Conservation (phyloP, 2,329 filamentous ascomycete genomes). For the Pyrenochaeta sp. region DNA sequence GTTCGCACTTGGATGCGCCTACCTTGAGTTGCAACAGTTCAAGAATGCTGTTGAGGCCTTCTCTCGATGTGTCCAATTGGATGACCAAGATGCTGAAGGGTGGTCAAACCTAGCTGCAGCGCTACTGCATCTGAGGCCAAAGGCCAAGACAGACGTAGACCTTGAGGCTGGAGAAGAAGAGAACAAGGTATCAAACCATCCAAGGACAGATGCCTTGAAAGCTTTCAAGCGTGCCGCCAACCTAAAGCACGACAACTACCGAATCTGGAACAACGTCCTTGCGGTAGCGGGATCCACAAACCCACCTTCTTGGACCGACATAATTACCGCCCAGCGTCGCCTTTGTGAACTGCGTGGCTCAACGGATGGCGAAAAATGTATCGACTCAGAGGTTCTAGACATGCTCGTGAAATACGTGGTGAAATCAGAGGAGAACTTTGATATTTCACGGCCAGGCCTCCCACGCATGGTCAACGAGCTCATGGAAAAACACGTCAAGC, state of each 20-base stretch:
- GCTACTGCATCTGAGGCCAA: slow-evolving; percentile 72
- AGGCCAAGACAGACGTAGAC: slow-evolving; percentile 43
- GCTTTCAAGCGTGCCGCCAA: slow-evolving; percentile 88
- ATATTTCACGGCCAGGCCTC: slow-evolving; percentile 55
- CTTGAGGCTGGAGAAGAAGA: slow-evolving; percentile 49
- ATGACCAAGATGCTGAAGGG: slow-evolving; percentile 87
- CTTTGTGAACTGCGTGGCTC: slow-evolving; percentile 76
- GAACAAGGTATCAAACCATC: slow-evolving; percentile 42
- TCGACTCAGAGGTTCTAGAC: slow-evolving; percentile 77
- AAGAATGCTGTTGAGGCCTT: slow-evolving; percentile 84
- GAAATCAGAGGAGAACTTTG: slow-evolving; percentile 47
- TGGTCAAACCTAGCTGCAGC: slow-evolving; percentile 95
- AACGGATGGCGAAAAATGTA: slow-evolving; percentile 73
- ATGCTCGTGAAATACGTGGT: slow-evolving; percentile 76
- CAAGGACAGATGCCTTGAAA: slow-evolving; percentile 75
- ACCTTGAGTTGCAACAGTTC: slow-evolving; percentile 78
- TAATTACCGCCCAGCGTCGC: slow-evolving; percentile 76
- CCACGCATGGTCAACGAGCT: slow-evolving; percentile 72
- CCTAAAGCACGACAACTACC: slow-evolving; percentile 84
- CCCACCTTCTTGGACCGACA: slow-evolving; percentile 77
- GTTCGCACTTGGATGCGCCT: slow-evolving; percentile 89
- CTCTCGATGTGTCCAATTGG: slow-evolving; percentile 79
- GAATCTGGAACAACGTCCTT: slow-evolving; percentile 97
- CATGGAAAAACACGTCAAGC: slow-evolving; percentile 76
- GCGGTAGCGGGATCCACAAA: slow-evolving; percentile 80